A percentile compares a stretch with the other conserved stretches of the same genome.
Evolutionary conservation across 306 rosid genomes (phyloP).

Genomic region (Citrullus amarus): DNA sequence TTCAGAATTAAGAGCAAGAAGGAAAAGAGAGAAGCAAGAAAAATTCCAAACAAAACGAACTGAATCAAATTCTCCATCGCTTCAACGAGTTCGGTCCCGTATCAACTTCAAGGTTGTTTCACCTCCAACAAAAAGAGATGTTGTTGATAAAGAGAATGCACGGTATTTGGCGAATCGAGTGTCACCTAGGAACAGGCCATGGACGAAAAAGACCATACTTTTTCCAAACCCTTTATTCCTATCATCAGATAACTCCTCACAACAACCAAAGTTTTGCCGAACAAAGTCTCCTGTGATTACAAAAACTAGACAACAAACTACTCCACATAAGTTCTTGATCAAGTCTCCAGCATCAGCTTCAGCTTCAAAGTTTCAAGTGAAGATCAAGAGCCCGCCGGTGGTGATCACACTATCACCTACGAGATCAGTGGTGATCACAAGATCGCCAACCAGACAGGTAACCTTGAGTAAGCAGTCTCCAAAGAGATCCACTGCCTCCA

Average conservation of each 20-base stretch:
- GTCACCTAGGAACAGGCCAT: slow-evolving; percentile 72
- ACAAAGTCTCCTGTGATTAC: slow-evolving; percentile 68
- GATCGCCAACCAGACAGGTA: slow-evolving; percentile 19
- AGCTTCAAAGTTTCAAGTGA: slow-evolving; percentile 45
- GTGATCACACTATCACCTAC: slow-evolving; percentile 35
- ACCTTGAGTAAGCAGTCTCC: slow-evolving; percentile 38
- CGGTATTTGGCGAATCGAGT: slow-evolving; percentile 61
- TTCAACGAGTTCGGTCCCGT: slow-evolving; percentile 64
- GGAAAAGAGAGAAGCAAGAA: slow-evolving; percentile 74
- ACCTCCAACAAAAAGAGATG: slow-evolving; percentile 59
- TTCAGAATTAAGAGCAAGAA: slow-evolving; percentile 61
- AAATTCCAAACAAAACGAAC: slow-evolving; percentile 21
- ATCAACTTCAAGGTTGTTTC: slow-evolving; percentile 80
- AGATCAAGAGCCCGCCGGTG: slow-evolving; percentile 41
- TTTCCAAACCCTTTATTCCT: slow-evolving; percentile 87
- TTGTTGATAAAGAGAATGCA: slow-evolving; percentile 37
- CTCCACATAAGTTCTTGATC: slow-evolving; percentile 76
- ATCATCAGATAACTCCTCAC: slow-evolving; percentile 27
- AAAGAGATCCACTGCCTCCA: slow-evolving; percentile 53
- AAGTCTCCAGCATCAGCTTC: slow-evolving; percentile 64
- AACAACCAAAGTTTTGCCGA: slow-evolving; percentile 46
- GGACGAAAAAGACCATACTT: slow-evolving; percentile 77
- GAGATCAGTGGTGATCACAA: slow-evolving; percentile 10
- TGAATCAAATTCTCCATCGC: slow-evolving; percentile 32
- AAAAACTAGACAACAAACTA: slow-evolving; percentile 36